Evolutionary conservation across 495 filamentous ascomycete genomes (phyloP).

Genomic region (Penicillium cinerascens): DNA sequence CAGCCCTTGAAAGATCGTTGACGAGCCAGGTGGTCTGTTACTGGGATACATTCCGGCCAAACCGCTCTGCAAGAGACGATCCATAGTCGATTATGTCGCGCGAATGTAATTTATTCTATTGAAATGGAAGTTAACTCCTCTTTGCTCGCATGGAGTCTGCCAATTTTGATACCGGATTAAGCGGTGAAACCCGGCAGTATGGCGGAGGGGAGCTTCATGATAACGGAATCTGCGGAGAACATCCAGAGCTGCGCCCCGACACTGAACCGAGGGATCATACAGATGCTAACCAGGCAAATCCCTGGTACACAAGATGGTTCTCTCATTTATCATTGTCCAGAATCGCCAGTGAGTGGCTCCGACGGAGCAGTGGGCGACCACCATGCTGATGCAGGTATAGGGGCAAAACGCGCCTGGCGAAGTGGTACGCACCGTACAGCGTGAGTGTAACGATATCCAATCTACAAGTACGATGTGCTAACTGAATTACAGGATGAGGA

Average conservation of each 20-base stretch:
- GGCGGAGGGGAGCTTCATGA: slow-evolving; percentile 27
- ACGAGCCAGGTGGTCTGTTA: background rate
- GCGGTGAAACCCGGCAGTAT: slow-evolving; percentile 38
- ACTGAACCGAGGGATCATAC: slow-evolving; percentile 12
- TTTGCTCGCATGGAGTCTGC: background rate
- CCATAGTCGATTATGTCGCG: background rate
- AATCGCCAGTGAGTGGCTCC: slow-evolving; percentile 81
- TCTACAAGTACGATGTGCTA: background rate
- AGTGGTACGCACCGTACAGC: slow-evolving; percentile 98
- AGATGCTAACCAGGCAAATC: slow-evolving; percentile 21
- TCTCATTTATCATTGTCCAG: slow-evolving; percentile 95
- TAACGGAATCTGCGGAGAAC: slow-evolving; percentile 27
- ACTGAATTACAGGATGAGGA: slow-evolving; percentile 68
- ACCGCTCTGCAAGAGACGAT: background rate
- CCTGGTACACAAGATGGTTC: slow-evolving; percentile 56
- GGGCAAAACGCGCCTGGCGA: slow-evolving; percentile 96
- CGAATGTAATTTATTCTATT: background rate
- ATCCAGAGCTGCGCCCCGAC: slow-evolving; percentile 12
- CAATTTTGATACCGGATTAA: background rate
- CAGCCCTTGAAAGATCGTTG: background rate
- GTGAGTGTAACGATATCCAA: slow-evolving; percentile 37
- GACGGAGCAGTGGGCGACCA: background rate
- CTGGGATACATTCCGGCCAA: no score
- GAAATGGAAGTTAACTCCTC: background rate
- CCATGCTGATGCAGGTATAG: slow-evolving; percentile 45